Base-by-base conservation (phyloP, 306 rosid species). In the Quercus wislizeni region DNA sequence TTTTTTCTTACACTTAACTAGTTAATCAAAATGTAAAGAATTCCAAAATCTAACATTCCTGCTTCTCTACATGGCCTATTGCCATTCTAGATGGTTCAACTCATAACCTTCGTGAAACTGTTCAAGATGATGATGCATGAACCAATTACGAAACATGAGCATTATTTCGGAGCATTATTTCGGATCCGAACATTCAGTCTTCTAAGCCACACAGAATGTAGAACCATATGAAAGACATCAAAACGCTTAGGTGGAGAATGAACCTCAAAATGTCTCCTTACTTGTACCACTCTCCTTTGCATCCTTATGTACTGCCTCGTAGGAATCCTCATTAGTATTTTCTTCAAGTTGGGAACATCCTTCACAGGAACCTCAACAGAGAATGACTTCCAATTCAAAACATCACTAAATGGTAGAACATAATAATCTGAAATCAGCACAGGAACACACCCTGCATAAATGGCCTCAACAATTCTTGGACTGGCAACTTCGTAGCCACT, bases 401-500 rank as follows among this genome's bases (percentile, higher is more conserved):
- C 91, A 12, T 95, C 99, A 65, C 91, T 80, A 41, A 92, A 92
- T 0, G 99, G 98, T 11, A 94, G 96, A 3, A 91, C 91, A 49
- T 95, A 95, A 64, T 92, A 94, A 2, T 95, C 97, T 21, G 98
- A 92, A 68, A 92, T 89, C 12, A 95, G 85, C 55, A 95, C 98
- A 0, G 99, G 98, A 1, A 95, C 92, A 59, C 99, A 92, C 2
- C 97, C 99, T 0, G 94, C 88, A 87, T 94, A 94, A 13, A 94
- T 94, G 27, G 99, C 99, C 85, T 94, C 99, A 3, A 91, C 97
- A 15, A 94, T 79, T 62, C 96, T 90, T 0, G 99, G 96, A 43
- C 98, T 95, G 2, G 99, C 97, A 8, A 95, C 98, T 74, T 95
- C 98, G 10, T 91, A 90, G 55, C 99, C 99, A 70, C 98, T 95